Evolutionary conservation across 345 rosid species (phyloP), one percentile per base, ranked within the genome.

Genomic region (Dipteronia dyeriana): DNA sequence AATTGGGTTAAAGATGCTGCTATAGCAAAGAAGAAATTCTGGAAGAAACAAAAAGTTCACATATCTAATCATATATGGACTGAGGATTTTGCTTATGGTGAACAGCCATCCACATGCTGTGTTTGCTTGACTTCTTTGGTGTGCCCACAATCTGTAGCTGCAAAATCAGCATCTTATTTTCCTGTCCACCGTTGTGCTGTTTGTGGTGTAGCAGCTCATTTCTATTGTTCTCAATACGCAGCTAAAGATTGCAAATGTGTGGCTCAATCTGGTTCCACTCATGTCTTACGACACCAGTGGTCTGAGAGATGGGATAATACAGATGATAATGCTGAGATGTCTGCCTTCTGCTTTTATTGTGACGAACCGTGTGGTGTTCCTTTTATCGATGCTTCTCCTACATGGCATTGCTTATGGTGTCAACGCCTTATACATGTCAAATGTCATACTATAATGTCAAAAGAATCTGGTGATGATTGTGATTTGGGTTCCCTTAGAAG

Each of bases 401-500:
- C 85, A 73, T 90, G 93, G 93, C 93, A 90, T 61, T 90, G 93
- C 77, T 80, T 88, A 57, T 90, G 93, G 91, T 90, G 93, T 79
- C 93, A 90, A 49, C 93, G 90, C 39, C 91, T 85, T 56, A 82
- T 90, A 78, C 93, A 90, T 77, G 90, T 90, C 5, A 86, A 90
- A 71, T 90, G 93, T 77, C 93, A 90, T 70, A 71, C 84, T 71
- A 84, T 84, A 72, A 88, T 90, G 93, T 86, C 84, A 29, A 82
- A 82, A 45, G 91, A 88, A 85, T 85, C 90, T 63, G 93, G 91
- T 65, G 89, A 90, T 75, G 80, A 82, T 76, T 90, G 93, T 77
- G 88, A 90, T 79, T 86, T 90, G 74, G 91, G 93, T 72, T 81
- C 89, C 70, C 91, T 85, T 74, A 84, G 91, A 77, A 85, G 88